Evolutionary conservation across 1,284 basidiomycete genomes (phyloP), one percentile per base, ranked within the genome.

Genomic region (Trichosporon ovoides): DNA sequence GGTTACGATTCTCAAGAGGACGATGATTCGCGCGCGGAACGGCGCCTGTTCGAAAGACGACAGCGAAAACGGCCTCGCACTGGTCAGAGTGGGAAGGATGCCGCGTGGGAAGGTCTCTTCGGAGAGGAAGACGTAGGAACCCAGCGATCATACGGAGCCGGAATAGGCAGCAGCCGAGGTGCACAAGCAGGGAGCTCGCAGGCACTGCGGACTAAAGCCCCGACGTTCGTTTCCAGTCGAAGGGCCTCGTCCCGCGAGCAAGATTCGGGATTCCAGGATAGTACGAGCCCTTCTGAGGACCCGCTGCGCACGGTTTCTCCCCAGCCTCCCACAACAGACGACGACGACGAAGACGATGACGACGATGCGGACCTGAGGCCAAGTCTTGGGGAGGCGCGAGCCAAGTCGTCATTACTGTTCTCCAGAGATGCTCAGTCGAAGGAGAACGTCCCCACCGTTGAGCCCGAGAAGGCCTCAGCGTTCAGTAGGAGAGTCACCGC

Each of bases 41-140:
- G 87, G 37, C 83, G 83, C 33, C 82, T 92, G 20, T 91, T 91
- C 72, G 83, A 87, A 72, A 83, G 91, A 31, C 68, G 68, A 64
- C 88, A 89, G 5, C 88, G 89, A 76, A 81, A 84, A 59, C 80
- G 82, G 59, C 71, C 70, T 28, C 73, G 73, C 57, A 89, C 87
- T 66, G 85, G 80, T 69, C 64, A 75, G 9, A 80, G 83, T 58
- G 85, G 83, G 28, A 89, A 87, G 72, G 87, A 88, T 36, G 84
- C 86, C 57, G 87, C 87, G 1, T 81, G 88, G 57, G 92, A 94
- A 68, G 92, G 92, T 3, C 80, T 91, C 0, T 94, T 92, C 77
- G 89, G 81, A 0, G 84, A 87, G 1, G 82, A 85, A 48, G 86
- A 85, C 57, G 86, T 88, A 2, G 13, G 7, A 5, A 2, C 14